Percentiles rank a stretch among this genome's conserved stretches.
Conservation (phyloP, 2,329 filamentous ascomycete genomes). For the Beauveria medogensis region DNA sequence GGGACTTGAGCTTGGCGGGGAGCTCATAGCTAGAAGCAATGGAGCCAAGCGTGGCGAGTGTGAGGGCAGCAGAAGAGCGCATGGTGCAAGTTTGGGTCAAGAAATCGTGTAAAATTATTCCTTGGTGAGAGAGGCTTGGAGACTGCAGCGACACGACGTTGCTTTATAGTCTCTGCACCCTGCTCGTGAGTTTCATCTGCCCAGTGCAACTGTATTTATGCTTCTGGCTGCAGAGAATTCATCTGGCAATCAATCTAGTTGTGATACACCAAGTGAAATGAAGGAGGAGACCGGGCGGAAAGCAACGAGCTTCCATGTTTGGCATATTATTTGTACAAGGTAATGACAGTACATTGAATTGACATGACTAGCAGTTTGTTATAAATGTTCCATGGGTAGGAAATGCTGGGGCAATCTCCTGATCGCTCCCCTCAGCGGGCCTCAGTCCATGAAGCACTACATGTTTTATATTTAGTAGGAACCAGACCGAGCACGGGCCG, state of each 20-base stretch:
- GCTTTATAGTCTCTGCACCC: background rate
- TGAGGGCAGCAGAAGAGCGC: conserved; percentile 11
- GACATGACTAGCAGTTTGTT: too few relatives aligned
- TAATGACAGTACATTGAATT: too few relatives aligned
- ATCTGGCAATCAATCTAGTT: background rate
- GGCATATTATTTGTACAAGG: too few relatives aligned
- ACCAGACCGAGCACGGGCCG: too few relatives aligned
- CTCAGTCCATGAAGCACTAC: too few relatives aligned
- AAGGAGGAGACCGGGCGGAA: too few relatives aligned
- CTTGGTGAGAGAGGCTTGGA: background rate
- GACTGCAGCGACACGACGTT: background rate
- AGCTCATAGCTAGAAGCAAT: conserved; percentile 11
- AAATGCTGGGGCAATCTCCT: too few relatives aligned
- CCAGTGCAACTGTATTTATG: background rate
- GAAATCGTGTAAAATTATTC: background rate
- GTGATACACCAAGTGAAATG: background rate
- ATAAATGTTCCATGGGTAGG: too few relatives aligned
- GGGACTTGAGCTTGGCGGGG: conserved; percentile 12
- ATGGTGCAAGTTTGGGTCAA: background rate
- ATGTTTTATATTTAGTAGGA: too few relatives aligned
- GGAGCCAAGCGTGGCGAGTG: conserved; percentile 9
- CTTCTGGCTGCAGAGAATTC: background rate
- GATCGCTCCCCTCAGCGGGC: too few relatives aligned
- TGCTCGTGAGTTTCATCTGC: background rate
- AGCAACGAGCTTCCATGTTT: too few relatives aligned